Evolutionary conservation across 139 green algal species (phyloP).

Genomic region (Tetradesmus obliquus): DNA sequence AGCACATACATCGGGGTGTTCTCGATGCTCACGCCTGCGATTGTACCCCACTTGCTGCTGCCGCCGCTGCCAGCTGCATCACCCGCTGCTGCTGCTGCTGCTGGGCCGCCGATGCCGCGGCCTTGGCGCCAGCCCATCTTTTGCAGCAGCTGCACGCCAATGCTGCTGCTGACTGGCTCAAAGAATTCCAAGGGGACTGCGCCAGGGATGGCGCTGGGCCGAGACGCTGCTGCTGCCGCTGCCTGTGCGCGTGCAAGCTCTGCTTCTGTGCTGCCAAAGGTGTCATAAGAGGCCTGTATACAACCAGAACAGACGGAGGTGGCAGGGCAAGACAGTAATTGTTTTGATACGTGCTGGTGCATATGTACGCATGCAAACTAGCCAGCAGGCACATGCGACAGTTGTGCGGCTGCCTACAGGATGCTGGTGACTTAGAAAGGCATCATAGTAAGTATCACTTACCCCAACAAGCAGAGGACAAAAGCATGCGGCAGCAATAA

Average conservation of each 20-base stretch:
- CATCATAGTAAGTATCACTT: background rate
- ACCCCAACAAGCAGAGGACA: background rate
- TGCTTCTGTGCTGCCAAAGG: slow-evolving; percentile 73
- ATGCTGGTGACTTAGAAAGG: no score
- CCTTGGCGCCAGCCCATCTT: slow-evolving; percentile 96
- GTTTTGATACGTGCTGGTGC: no score
- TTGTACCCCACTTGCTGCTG: slow-evolving; percentile 70
- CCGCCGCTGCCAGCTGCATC: background rate
- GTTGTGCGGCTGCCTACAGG: no score
- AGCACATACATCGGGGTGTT: slow-evolving; percentile 81
- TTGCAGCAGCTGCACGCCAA: slow-evolving; percentile 89
- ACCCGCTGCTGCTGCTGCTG: slow-evolving; percentile 27
- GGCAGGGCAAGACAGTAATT: background rate
- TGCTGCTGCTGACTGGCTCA: slow-evolving; percentile 76
- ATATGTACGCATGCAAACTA: no score
- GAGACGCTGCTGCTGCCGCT: slow-evolving; percentile 23
- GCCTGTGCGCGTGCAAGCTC: slow-evolving; percentile 48
- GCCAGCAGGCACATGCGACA: no score
- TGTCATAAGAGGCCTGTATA: slow-evolving; percentile 82
- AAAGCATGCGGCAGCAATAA: background rate
- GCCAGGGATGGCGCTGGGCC: slow-evolving; percentile 69
- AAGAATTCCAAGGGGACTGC: slow-evolving; percentile 72
- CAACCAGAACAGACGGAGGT: background rate
- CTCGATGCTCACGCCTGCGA: slow-evolving; percentile 71
- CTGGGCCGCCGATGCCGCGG: slow-evolving; percentile 71